These are phyloP conservation scores for Tausonia pullulans DNA, from an alignment of 1,284 basidiomycete genomes.

Conservation along the genomic window DNA sequence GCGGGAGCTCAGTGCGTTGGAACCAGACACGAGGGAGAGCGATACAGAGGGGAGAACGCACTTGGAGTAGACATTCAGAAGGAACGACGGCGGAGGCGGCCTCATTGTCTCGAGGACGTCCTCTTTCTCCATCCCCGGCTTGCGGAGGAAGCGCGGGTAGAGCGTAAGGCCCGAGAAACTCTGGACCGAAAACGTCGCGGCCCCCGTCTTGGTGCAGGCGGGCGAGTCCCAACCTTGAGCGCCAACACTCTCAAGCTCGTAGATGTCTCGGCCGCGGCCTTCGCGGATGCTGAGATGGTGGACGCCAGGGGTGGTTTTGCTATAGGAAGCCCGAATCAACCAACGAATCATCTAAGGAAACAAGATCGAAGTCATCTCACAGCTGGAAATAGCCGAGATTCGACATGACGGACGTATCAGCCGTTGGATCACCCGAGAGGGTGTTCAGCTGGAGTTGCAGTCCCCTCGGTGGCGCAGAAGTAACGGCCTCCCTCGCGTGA, in stretches of 20 bases:
- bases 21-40: not conserved
- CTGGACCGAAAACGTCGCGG: slow-evolving; percentile 56
- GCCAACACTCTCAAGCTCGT: slow-evolving; percentile 60
- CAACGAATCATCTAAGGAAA: no score
- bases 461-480: slow-evolving; percentile 61
- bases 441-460: slow-evolving; percentile 64
- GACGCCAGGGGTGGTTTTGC: slow-evolving; percentile 75
- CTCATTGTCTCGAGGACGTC: slow-evolving; percentile 56
- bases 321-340: not conserved
- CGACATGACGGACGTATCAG: slow-evolving; percentile 80
- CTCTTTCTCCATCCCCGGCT: slow-evolving; percentile 62
- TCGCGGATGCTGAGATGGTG: slow-evolving; percentile 71
- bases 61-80: slow-evolving; percentile 22
- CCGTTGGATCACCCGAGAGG: slow-evolving; percentile 45
- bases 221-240: slow-evolving; percentile 61
- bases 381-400: slow-evolving; percentile 96
- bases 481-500: slow-evolving; percentile 64
- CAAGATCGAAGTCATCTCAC: not conserved
- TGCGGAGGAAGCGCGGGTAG: slow-evolving; percentile 64
- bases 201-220: slow-evolving; percentile 50
- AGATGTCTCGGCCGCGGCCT: slow-evolving; percentile 71
- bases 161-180: slow-evolving; percentile 80
- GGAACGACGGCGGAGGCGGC: slow-evolving; percentile 2
- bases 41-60: slow-evolving; percentile 4
- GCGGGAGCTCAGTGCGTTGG: not conserved